Evolutionary conservation across 768 basidiomycete genomes (phyloP).

Genomic region (Psilocybe azurescens): DNA sequence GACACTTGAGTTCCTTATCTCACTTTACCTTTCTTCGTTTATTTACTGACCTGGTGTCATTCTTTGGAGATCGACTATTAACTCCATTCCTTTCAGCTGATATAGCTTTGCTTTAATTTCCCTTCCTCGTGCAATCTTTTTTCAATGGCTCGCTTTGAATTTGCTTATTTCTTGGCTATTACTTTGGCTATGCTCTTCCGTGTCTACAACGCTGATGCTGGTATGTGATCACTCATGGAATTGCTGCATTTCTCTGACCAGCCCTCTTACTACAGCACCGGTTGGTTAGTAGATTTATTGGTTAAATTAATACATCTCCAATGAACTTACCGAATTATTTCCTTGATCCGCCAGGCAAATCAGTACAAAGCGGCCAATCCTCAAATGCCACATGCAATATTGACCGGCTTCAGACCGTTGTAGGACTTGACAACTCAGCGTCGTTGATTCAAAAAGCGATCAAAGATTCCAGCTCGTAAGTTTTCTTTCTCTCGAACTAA

Average conservation of each 20-base stretch:
- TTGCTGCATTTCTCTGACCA: too few species aligned
- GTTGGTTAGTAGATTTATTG: neutral
- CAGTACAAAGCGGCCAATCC: neutral
- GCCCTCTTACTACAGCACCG: neutral
- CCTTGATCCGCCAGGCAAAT: neutral
- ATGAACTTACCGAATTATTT: neutral
- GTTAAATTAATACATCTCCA: neutral
- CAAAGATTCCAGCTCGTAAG: constrained; percentile 1
- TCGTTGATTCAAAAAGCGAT: neutral
- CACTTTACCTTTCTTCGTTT: neutral
- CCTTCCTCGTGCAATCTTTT: neutral
- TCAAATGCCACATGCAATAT: constrained; percentile 2
- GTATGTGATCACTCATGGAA: neutral
- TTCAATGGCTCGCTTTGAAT: constrained; percentile 5
- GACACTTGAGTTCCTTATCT: neutral
- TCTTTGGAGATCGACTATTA: neutral
- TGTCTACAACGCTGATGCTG: neutral
- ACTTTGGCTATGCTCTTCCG: neutral
- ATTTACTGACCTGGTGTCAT: constrained; percentile 8
- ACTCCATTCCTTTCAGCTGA: too few species aligned
- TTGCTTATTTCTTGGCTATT: neutral
- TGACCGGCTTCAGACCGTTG: constrained; percentile 4
- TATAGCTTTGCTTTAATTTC: neutral
- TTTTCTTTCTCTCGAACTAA: neutral
- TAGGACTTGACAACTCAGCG: neutral